phyloP scores from a whole-genome alignment of 2,329 filamentous ascomycete genomes.

The Diaporthe capsici region DNA sequence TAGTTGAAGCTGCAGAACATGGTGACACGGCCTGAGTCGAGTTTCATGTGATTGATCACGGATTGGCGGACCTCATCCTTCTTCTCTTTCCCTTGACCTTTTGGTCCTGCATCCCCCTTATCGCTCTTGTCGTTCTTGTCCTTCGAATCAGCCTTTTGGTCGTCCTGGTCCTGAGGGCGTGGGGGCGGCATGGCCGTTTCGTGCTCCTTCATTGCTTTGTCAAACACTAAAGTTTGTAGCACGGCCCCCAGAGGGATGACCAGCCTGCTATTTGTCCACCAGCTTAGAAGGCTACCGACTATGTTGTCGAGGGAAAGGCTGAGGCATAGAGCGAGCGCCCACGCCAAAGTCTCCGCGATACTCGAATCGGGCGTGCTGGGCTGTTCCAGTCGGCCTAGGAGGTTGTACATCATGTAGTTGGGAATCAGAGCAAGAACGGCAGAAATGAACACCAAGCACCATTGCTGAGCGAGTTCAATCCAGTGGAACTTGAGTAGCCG shows the following conservation, averaged over 20 bases:
- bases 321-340: slow-evolving; percentile 50
- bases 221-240: slow-evolving; percentile 53
- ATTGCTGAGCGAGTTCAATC: slow-evolving; percentile 49
- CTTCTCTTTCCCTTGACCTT: slow-evolving; percentile 39
- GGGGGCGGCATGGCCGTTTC: slow-evolving; percentile 48
- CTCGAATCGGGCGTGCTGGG: slow-evolving; percentile 40
- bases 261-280: slow-evolving; percentile 52
- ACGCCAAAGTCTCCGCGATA: slow-evolving; percentile 48
- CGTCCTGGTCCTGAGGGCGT: slow-evolving; percentile 34
- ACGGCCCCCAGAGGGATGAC: slow-evolving; percentile 51
- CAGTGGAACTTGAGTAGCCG: slow-evolving; percentile 50
- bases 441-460: slow-evolving; percentile 50
- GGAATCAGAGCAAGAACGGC: slow-evolving; percentile 51
- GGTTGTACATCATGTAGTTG: slow-evolving; percentile 53
- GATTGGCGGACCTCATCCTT: slow-evolving; percentile 50
- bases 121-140: slow-evolving; percentile 35
- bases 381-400: slow-evolving; percentile 51
- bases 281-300: slow-evolving; percentile 50
- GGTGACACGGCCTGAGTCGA: slow-evolving; percentile 49
- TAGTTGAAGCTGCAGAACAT: slow-evolving; percentile 45
- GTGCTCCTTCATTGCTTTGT: slow-evolving; percentile 53
- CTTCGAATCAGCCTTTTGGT: slow-evolving; percentile 39
- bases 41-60: slow-evolving; percentile 55
- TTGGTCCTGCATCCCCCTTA: slow-evolving; percentile 24
- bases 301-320: slow-evolving; percentile 51